Base-by-base conservation (phyloP, 257 asterid genomes). In the Lavandula angustifolia region DNA sequence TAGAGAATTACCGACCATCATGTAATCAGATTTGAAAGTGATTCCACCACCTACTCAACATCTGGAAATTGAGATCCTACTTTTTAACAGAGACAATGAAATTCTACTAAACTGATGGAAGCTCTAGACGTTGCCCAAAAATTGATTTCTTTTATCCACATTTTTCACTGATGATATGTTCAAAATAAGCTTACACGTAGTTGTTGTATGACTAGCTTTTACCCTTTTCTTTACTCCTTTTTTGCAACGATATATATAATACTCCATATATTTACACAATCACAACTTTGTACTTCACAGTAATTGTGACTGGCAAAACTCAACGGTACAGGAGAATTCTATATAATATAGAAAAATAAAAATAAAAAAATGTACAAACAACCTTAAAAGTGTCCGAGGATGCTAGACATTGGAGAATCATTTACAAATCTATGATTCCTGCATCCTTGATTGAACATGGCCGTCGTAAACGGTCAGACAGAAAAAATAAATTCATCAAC, bases 131-230 rank as follows among this genome's bases (percentile, higher is more conserved):
- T 22, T 22, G 27, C 1, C 27, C 2, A 22, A 22, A 22, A 22
- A 22, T 22, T 22, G 27, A 22, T 22, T 22, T 22, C 27, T 22
- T 22, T 22, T 22, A 22, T 22, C 9, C 4, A 32, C 34, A 9
- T 46, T 7, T 4, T n/a, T 61, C 41, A 13, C 7, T 47, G 33
- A 12, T 41, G 35, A 29, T 52, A 11, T 22, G 13, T 34, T 5
- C 12, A 7, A 3, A 17, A 3, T 7, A 13, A 7, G 61, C 46
- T 22, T 60, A 42, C 53, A 27, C 41, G 11, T 60, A 42, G 65
- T 78, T 62, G 57, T 74, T 75, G 75, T 76, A 84, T 81, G 81
- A 71, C 86, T 66, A 74, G 70, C 41, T 41, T 31, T 71, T 58
- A 46, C 66, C 73, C 51, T 33, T 35, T 10, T 37, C 34, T 46